phyloP scores from a whole-genome alignment of 163 green algal species.

The Chlamydomonas reinhardtii region DNA sequence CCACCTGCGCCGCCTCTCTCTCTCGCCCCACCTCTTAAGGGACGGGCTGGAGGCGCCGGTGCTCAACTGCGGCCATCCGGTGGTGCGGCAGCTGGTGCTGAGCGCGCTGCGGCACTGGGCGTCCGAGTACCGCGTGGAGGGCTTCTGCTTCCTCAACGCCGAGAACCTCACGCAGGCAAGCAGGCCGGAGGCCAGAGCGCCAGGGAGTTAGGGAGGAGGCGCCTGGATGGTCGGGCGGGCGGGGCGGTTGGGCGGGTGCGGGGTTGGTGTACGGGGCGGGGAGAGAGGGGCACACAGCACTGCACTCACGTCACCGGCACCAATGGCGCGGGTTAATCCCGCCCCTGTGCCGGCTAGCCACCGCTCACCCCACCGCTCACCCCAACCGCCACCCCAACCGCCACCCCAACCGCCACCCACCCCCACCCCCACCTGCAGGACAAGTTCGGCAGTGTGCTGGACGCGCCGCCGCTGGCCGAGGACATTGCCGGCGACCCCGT shows the following conservation, averaged over 20 bases:
- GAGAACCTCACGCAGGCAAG: conserved; percentile 83
- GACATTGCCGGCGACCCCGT: conserved; percentile 65
- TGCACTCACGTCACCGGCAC: neutral
- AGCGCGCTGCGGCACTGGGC: conserved; percentile 81
- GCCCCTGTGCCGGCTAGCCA: too few species aligned
- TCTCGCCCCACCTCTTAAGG: neutral
- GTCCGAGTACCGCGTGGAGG: conserved; percentile 83
- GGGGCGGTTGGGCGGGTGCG: neutral
- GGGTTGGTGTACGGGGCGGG: too few species aligned
- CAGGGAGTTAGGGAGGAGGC: too few species aligned
- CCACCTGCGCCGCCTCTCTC: too few species aligned
- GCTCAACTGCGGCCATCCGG: conserved; percentile 79
- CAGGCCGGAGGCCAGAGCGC: too few species aligned
- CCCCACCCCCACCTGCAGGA: conserved; percentile 62
- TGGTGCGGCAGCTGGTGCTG: conserved; percentile 76
- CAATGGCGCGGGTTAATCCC: too few species aligned
- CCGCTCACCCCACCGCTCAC: neutral
- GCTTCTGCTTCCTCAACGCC: conserved; percentile 87
- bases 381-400: neutral
- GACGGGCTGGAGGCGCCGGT: conserved; percentile 40
- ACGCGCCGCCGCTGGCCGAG: conserved; percentile 82
- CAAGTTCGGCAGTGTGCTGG: conserved; percentile 74
- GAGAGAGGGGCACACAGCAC: too few species aligned
- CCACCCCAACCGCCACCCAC: neutral
- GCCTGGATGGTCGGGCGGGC: too few species aligned